Base-by-base conservation (phyloP, 2,329 filamentous ascomycete genomes). In the Ceratocystis variospora region DNA sequence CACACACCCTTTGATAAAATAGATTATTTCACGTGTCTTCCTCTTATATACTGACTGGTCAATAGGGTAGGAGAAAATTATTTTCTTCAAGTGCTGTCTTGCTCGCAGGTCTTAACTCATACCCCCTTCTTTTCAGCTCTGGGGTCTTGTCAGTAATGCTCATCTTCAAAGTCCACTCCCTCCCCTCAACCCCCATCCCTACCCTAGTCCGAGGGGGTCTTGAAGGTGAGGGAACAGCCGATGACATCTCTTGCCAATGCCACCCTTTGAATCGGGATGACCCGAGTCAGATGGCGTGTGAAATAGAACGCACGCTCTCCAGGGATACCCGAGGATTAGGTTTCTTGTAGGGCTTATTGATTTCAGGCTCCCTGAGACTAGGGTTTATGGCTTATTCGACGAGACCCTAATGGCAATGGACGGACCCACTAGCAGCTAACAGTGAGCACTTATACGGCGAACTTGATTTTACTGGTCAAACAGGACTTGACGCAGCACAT, bases 61-160 rank as follows among this genome's bases (percentile, higher is more conserved):
- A 15, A 15, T 41, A n/a, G 55, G n/a, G 15, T 3, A 19, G 28
- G 33, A 50, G 44, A 28, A 33, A 5, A 53, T 28, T 53, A 17
- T 28, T 53, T 53, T 50, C 61, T n/a, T 63, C 31, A 19, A 63
- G 12, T 37, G 28, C 55, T 28, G 55, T 59, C 31, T 15, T 19
- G 28, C 55, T 22, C 25, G 37, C 55, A 59, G 17, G 25, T 59
- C 28, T 37, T 59, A 12, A 59, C 55, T 59, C 55, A 59, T 59
- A 59, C 28, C 55, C 55, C 53, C 22, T 57, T 59, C 55, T 59
- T 37, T 59, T 59, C 55, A 59, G 55, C 55, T 59, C 48, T 22
- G 48, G 48, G 17, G 55, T 59, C 55, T 59, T 28, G 22, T 59
- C 31, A 59, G 55, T 59, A 17, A 15, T n/a, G 25, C 12, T 53